phyloP scores from a whole-genome alignment of 352 stramenopile species.

The Globisporangium polare region DNA sequence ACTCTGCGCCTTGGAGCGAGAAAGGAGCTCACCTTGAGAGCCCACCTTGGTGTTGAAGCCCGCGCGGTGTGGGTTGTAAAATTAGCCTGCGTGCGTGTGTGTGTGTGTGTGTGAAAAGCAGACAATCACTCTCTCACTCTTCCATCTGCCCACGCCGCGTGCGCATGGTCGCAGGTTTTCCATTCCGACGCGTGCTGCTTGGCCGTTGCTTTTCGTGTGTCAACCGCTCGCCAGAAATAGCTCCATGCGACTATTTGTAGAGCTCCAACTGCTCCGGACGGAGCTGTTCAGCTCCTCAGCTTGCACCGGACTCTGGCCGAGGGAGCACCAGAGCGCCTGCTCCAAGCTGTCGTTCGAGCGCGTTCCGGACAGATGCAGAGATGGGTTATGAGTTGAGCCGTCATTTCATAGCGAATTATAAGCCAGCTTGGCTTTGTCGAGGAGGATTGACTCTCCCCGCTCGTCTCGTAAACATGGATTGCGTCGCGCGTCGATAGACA shows the following conservation, averaged over 20 bases:
- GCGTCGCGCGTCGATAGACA: neutral
- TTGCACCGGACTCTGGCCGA: too few relatives aligned
- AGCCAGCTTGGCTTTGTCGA: too few relatives aligned
- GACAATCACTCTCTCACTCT: neutral
- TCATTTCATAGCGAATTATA: too few relatives aligned
- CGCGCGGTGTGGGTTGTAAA: neutral
- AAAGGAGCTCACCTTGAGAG: neutral
- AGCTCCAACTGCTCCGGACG: neutral
- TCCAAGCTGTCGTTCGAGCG: too few relatives aligned
- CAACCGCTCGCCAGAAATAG: too few relatives aligned
- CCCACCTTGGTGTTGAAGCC: neutral
- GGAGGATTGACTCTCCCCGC: neutral
- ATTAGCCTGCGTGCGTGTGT: neutral
- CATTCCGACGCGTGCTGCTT: too few relatives aligned
- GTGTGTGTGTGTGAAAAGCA: neutral
- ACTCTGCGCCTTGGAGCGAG: neutral
- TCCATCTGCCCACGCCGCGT: too few relatives aligned
- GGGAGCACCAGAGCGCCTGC: too few relatives aligned
- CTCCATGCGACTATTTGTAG: neutral
- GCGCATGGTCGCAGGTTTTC: too few relatives aligned
- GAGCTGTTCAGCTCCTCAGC: neutral
- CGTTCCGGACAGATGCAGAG: too few relatives aligned
- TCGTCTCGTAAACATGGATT: neutral
- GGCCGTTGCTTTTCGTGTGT: too few relatives aligned
- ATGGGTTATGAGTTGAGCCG: too few relatives aligned